Conservation (phyloP, 768 basidiomycete species). For the Pulveroboletus ravenelii region DNA sequence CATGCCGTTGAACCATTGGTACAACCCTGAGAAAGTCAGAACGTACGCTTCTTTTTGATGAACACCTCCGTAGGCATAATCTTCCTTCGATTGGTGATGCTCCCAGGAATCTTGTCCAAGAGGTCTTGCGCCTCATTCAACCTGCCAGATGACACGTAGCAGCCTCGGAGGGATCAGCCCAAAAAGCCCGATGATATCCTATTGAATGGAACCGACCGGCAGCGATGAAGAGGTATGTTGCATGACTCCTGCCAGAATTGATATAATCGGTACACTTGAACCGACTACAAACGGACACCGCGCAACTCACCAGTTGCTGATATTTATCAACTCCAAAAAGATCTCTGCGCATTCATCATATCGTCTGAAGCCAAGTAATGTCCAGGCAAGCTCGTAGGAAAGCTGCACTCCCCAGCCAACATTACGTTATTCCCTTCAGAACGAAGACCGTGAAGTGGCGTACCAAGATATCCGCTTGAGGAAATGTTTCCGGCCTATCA, state of each 20-base stretch:
- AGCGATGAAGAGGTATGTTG: slow-evolving; percentile 73
- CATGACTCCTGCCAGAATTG: slow-evolving; percentile 54
- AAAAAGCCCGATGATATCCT: background rate
- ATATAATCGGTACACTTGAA: background rate
- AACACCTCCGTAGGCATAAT: slow-evolving; percentile 71
- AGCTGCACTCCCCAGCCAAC: slow-evolving; percentile 38
- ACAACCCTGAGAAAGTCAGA: background rate
- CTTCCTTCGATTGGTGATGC: slow-evolving; percentile 60
- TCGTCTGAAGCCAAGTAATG: slow-evolving; percentile 54
- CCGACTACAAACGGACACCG: too few species aligned
- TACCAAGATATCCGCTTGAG: slow-evolving; percentile 71
- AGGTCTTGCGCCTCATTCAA: slow-evolving; percentile 55
- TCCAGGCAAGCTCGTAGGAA: slow-evolving; percentile 77
- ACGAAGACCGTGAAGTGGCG: background rate
- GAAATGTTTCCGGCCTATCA: slow-evolving; percentile 50
- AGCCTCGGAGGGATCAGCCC: slow-evolving; percentile 38
- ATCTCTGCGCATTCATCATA: slow-evolving; percentile 66
- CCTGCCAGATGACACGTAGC: slow-evolving; percentile 55
- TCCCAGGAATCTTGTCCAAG: slow-evolving; percentile 55
- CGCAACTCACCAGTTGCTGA: slow-evolving; percentile 61
- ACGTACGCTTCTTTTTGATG: slow-evolving; percentile 71
- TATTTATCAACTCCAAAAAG: slow-evolving; percentile 57
- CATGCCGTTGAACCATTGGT: background rate
- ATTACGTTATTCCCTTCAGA: background rate
- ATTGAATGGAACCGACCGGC: slow-evolving; percentile 43